Percentiles rank a stretch among this genome's conserved stretches.
These are phyloP conservation scores for Paraphaeosphaeria sporulosa DNA, from an alignment of 2,329 filamentous ascomycete species.

Conservation along the genomic window DNA sequence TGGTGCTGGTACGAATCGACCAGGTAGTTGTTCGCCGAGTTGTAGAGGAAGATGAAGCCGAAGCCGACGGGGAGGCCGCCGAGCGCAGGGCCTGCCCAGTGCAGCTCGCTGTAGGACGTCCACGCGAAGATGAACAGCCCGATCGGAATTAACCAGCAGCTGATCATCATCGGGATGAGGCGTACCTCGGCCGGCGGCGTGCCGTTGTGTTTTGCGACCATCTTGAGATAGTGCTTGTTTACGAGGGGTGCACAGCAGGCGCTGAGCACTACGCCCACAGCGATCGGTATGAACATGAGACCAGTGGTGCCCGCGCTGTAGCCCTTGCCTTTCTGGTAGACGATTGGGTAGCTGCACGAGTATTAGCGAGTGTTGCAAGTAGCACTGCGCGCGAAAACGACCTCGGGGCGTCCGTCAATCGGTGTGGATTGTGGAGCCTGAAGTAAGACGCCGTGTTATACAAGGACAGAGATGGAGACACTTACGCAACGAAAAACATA, in stretches of 20 bases:
- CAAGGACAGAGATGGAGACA: neutral
- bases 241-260: conserved; percentile 74
- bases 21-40: conserved; percentile 64
- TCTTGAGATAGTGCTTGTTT: conserved; percentile 79
- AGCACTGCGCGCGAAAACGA: neutral
- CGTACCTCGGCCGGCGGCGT: conserved; percentile 79
- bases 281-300: conserved; percentile 86
- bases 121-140: conserved; percentile 74
- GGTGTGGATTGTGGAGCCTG: conserved; percentile 2
- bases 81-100: conserved; percentile 75
- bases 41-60: conserved; percentile 85
- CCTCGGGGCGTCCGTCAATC: neutral
- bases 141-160: conserved; percentile 67
- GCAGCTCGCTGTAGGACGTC: conserved; percentile 70
- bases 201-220: conserved; percentile 70
- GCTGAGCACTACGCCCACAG: conserved; percentile 74
- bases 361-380: conserved; percentile 42
- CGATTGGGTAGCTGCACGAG: conserved; percentile 63
- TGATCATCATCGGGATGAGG: conserved; percentile 74
- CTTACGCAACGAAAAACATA: conserved; percentile 74
- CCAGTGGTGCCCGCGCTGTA: conserved; percentile 77
- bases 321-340: conserved; percentile 82
- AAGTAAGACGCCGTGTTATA: neutral
- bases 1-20: conserved; percentile 75
- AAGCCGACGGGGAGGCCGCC: conserved; percentile 74